A percentile compares a stretch with the other conserved stretches of the same genome.
These are phyloP conservation scores for Cercospora brassicicola DNA, from an alignment of 2,329 filamentous ascomycete species.

Conservation along the genomic window DNA sequence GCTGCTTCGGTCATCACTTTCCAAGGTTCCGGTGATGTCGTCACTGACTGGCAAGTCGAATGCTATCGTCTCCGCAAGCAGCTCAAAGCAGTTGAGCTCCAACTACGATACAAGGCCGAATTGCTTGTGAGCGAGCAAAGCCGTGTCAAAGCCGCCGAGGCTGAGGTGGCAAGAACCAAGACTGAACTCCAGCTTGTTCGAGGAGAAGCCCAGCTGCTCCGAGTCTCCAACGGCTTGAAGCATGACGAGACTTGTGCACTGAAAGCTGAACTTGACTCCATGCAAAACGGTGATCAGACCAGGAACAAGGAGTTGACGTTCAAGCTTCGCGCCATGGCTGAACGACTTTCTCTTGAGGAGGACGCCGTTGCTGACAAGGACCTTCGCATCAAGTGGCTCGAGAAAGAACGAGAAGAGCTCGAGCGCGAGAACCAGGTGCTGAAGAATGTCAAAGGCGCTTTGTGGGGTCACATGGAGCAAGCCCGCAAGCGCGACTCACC, in stretches of 20 bases:
- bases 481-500: conserved; percentile 2
- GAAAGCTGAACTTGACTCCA: conserved; percentile 3
- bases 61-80: conserved; percentile 9
- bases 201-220: conserved; percentile 7
- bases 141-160: neutral
- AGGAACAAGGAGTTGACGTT: conserved; percentile 9
- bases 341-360: conserved; percentile 15
- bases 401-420: conserved; percentile 14
- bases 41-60: conserved; percentile 16
- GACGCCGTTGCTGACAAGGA: conserved; percentile 10
- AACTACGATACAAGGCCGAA: conserved; percentile 5
- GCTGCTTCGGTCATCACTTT: neutral
- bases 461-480: conserved; percentile 12
- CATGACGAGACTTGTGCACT: conserved; percentile 7
- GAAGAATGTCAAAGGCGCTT: conserved; percentile 17
- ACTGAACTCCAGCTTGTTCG: conserved; percentile 4
- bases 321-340: conserved; percentile 8
- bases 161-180: conserved; percentile 1
- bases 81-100: conserved; percentile 7
- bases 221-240: conserved; percentile 4
- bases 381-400: conserved; percentile 13
- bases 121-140: neutral
- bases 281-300: conserved; percentile 2
- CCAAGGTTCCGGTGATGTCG: neutral
- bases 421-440: conserved; percentile 15